Evolutionary conservation across 345 rosid genomes (phyloP), one percentile per base, ranked within the genome.

Genomic region (Clausena lansium): DNA sequence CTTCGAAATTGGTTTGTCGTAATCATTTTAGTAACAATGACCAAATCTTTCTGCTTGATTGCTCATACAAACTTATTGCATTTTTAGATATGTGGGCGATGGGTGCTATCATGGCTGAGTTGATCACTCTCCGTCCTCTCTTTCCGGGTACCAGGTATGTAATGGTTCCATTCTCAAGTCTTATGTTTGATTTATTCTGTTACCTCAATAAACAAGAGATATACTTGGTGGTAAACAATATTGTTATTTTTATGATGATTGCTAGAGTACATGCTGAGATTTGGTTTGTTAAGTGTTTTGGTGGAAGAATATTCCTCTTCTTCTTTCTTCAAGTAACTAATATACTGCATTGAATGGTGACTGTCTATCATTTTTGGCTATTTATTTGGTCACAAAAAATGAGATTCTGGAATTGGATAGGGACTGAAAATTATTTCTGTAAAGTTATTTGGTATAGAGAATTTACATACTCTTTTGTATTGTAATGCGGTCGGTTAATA

Each of bases 81-180:
- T 38, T 41, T 65, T 57, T 87, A 95, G 99, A 96, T 84, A 91
- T 96, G 95, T 96, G 98, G 98, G 97, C 97, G 6, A 92, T 96
- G 97, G 99, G 99, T 66, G 98, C 99, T 52, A 96, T 95, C 38
- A 89, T 95, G 92, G 97, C 99, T 28, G 99, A 95, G 79, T 68
- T 95, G 81, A 81, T 93, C 76, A 81, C 86, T 71, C 90, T 95
- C 17, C 90, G 88, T 67, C 99, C 99, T 58, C 96, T 95, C 71
- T 93, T 93, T 72, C 99, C 99, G 2, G 99, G 99, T 55, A 84
- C 81, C 77, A 93, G 94, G 99, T 93, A 80, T 61, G 22, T 75
- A 3, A 7, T 68, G 25, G 68, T 59, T 77, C n/a, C 32, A 36
- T 35, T 38, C 22, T 11, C 13, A 50, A 58, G 25, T 24, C 39